Evolutionary conservation across 495 filamentous ascomycete genomes (phyloP), one percentile per base, ranked within the genome.

Genomic region (Aspergillus sparsus): DNA sequence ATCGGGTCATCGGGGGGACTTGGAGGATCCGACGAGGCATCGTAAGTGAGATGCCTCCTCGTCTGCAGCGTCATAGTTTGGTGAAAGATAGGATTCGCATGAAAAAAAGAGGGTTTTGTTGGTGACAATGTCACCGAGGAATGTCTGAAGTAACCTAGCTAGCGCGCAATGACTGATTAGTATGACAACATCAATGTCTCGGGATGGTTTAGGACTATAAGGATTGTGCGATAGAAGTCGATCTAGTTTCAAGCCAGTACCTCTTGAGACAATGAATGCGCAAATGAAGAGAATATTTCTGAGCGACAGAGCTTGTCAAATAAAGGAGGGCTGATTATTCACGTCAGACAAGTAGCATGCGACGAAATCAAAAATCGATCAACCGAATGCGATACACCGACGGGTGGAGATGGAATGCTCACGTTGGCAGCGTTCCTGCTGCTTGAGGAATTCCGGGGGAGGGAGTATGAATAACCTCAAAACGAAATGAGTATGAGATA

Each of bases 21-120:
- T 60, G 32, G 35, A n/a, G 60, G 53, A 64, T 66, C 32, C 64
- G 69, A 66, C 27, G 65, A 62, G 64, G 69, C 52, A 49, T 70
- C 69, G 63, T 71, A 70, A 12, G 67, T 63, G 63, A 70, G 71
- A 55, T 67, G 63, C 64, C 73, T 71, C 68, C 72, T 71, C 58
- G 67, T 64, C 62, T 70, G 73, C 49, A 68, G 66, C 49, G 71
- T 73, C 75, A 78, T 78, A 66, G 53, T 71, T 33, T 54, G 61
- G 53, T 61, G 45, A 66, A 60, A 62, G 62, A 60, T 52, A 60
- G 65, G 39, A 21, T 47, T 32, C 42, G 54, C 55, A 44, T 39
- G 52, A 37, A 18, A 56, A 31, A 37, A 12, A 31, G 12, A 42
- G 31, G 11, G 34, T 3, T 27, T 27, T 16, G n/a, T 32, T 15